Conservation (phyloP, 768 basidiomycete genomes). For the Trametes punicea region DNA sequence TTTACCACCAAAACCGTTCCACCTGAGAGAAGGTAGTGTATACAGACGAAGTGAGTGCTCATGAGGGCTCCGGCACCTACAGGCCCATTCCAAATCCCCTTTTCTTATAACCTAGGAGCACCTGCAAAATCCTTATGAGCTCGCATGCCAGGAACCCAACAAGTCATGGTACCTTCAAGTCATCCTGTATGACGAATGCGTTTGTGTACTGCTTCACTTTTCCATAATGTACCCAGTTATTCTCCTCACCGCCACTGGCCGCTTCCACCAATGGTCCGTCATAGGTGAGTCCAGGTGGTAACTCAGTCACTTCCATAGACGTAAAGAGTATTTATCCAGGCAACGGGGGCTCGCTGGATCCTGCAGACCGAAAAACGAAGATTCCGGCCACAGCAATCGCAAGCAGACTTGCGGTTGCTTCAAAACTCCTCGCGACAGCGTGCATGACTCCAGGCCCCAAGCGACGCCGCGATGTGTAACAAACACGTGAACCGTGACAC, state of each 20-base stretch:
- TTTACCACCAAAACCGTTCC: slow-evolving; percentile 90
- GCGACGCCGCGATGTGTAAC: slow-evolving; percentile 14
- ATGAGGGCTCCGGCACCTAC: slow-evolving; percentile 35
- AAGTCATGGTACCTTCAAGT: slow-evolving; percentile 25
- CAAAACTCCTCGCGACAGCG: too few species aligned
- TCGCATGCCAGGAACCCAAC: background rate
- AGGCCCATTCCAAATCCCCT: slow-evolving; percentile 67
- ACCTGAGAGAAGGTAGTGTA: slow-evolving; percentile 41
- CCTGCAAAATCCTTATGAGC: slow-evolving; percentile 43
- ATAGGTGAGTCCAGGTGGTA: slow-evolving; percentile 13
- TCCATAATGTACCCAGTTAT: slow-evolving; percentile 46
- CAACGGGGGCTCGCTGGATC: too few species aligned
- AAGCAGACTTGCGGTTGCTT: too few species aligned
- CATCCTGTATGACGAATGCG: slow-evolving; percentile 55
- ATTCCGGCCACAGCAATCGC: too few species aligned
- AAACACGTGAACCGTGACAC: slow-evolving; percentile 12
- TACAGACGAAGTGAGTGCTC: background rate
- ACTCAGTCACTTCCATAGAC: background rate
- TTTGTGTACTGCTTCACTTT: slow-evolving; percentile 59
- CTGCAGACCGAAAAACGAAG: too few species aligned
- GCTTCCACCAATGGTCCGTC: slow-evolving; percentile 3
- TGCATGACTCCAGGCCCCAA: too few species aligned
- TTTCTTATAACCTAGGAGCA: slow-evolving; percentile 77
- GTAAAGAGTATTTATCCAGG: too few species aligned
- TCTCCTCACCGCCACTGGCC: slow-evolving; percentile 2